Conservation (phyloP, 2,329 filamentous ascomycete genomes). For the Xylaria multiplex region DNA sequence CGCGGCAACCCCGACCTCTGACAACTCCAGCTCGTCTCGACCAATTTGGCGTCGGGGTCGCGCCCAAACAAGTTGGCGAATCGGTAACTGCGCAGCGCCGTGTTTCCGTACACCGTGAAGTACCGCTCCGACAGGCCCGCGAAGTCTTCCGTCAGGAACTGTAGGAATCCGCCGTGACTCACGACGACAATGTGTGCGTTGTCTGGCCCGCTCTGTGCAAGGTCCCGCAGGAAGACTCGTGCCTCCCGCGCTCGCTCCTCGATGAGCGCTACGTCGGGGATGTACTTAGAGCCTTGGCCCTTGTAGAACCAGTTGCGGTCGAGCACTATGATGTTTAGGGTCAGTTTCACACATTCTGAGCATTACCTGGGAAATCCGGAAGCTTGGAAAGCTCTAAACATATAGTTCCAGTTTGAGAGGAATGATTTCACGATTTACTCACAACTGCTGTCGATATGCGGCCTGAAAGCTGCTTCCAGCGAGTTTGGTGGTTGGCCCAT, state of each 20-base stretch:
- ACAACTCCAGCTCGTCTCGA: conserved; percentile 35
- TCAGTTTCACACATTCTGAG: not conserved
- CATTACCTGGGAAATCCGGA: not conserved
- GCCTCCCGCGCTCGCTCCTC: conserved; percentile 68
- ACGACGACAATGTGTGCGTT: conserved; percentile 78
- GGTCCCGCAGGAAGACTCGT: conserved; percentile 59
- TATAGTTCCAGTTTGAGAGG: not conserved
- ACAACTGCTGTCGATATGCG: conserved; percentile 59
- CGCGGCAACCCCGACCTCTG: not conserved
- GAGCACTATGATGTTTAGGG: conserved; percentile 54
- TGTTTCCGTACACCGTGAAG: conserved; percentile 74
- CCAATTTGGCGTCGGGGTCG: conserved; percentile 56
- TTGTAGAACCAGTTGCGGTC: conserved; percentile 77
- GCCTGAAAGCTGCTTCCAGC: conserved; percentile 62
- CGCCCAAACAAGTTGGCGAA: conserved; percentile 64
- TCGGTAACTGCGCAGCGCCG: conserved; percentile 73
- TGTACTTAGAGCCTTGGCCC: conserved; percentile 53
- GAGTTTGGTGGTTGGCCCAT: conserved; percentile 67
- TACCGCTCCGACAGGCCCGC: conserved; percentile 60
- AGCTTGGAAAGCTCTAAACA: not conserved
- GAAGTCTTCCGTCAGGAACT: conserved; percentile 86
- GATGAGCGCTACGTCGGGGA: conserved; percentile 61
- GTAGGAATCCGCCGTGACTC: conserved; percentile 82
- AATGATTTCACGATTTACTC: not conserved
- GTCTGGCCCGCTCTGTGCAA: conserved; percentile 49